Evolutionary conservation across 2,329 filamentous ascomycete genomes (phyloP).

Genomic region (Periconia macrospinosa): DNA sequence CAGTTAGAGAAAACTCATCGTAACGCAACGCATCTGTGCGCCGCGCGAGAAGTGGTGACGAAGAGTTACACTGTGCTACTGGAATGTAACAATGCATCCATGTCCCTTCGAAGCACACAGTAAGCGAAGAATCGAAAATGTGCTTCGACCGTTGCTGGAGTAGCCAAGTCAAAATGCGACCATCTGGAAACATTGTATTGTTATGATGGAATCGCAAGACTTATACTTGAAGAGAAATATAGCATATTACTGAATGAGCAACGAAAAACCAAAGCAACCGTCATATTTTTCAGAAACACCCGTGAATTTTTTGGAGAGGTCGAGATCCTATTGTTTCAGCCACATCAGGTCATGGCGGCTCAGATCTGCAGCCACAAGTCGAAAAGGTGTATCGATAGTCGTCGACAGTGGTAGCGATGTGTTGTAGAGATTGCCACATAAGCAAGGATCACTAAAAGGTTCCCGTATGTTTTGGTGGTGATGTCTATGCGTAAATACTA

Average conservation of each 20-base stretch:
- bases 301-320: neutral
- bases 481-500: neutral
- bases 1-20: conserved; percentile 29
- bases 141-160: neutral
- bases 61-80: conserved; percentile 28
- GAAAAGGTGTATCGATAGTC: neutral
- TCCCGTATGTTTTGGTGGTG: neutral
- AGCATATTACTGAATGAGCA: no score
- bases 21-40: conserved; percentile 32
- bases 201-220: no score
- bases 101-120: conserved; percentile 1
- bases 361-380: neutral
- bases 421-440: neutral
- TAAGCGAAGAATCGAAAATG: neutral
- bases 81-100: conserved; percentile 35
- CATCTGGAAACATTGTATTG: no score
- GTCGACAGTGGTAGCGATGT: neutral
- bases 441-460: neutral
- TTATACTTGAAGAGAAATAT: no score
- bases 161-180: neutral
- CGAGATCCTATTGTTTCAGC: neutral
- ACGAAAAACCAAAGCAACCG: no score
- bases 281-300: neutral
- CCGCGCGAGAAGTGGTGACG: conserved; percentile 22
- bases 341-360: neutral